Base-by-base conservation (phyloP, 2,329 filamentous ascomycete species). In the Aspergillus sp. region DNA sequence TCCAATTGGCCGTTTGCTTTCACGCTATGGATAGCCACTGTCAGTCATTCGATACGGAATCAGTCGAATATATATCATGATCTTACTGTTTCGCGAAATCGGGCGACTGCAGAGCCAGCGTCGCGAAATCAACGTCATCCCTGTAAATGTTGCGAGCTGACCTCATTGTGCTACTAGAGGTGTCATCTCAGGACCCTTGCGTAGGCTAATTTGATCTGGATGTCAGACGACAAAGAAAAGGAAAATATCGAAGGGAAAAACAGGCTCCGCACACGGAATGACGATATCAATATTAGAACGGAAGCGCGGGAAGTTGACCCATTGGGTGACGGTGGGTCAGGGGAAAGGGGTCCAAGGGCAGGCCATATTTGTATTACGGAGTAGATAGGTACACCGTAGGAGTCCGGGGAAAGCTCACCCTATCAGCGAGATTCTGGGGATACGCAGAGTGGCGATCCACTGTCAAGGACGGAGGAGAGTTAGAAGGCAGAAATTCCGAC, bases 1-100 rank as follows among this genome's bases (percentile, higher is more conserved):
- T 97, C 87, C 26, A 96, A 80, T 64, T 88, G 85, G 9, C 81
- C 81, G 61, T 84, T 84, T 53, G 75, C 63, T 66, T 81, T 84
- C 32, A 85, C 69, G 58, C 82, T 85, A 63, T 7, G 3, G 3
- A 22, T 31, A 45, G 47, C 6, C 18, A 18, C 24, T 22, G 39
- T 31, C 47, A 50, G n/a, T 14, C 32, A 36, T 12, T 16, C 32
- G 26, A 9, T 29, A 29, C 26, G 26, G 26, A 29, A 9, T 29
- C 7, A 5, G 32, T 12, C 32, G 32, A 36, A 42, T 69, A 42
- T 68, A 32, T 6, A 24, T 18, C 20, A 22, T 42, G 14, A 18
- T 81, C 77, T 59, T 70, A 85, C 83, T 79, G 71, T 72, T 83
- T 84, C 2, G 84, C 83, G 70, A 90, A 89, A 7, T 84, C 82